phyloP scores from a whole-genome alignment of 352 stramenopile species.

The Globisporangium alternatum region DNA sequence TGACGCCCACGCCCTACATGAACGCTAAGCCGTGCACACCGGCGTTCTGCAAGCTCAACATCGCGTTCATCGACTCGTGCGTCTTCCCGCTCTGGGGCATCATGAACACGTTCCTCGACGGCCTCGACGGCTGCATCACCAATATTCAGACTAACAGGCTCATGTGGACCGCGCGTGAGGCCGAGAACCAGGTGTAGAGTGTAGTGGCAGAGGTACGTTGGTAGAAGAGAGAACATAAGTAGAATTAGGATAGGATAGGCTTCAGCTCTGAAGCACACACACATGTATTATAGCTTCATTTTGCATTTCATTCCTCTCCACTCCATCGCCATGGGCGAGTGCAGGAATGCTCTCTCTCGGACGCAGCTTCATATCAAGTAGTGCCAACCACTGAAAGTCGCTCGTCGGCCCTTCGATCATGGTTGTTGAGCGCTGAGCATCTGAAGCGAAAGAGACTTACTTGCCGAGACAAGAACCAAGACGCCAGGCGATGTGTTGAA shows the following conservation, averaged over 20 bases:
- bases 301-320: too few species aligned
- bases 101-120: conserved; percentile 57
- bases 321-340: too few species aligned
- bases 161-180: conserved; percentile 42
- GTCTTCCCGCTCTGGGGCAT: conserved; percentile 83
- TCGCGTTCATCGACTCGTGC: conserved; percentile 82
- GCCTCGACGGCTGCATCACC: conserved; percentile 47
- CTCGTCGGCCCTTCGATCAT: too few species aligned
- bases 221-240: not conserved
- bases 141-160: conserved; percentile 70
- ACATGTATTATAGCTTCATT: too few species aligned
- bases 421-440: too few species aligned
- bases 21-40: conserved; percentile 50
- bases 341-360: too few species aligned
- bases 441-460: too few species aligned
- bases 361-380: too few species aligned
- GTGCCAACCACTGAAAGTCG: too few species aligned
- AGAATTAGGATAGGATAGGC: not conserved
- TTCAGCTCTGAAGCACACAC: too few species aligned
- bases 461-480: too few species aligned
- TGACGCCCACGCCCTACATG: conserved; percentile 80
- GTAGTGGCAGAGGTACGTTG: not conserved
- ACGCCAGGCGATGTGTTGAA: too few species aligned
- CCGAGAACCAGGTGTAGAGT: conserved; percentile 18
- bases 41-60: conserved; percentile 71